Evolutionary conservation across 2,329 filamentous ascomycete species (phyloP).

Genomic region (Aspergillus persii): DNA sequence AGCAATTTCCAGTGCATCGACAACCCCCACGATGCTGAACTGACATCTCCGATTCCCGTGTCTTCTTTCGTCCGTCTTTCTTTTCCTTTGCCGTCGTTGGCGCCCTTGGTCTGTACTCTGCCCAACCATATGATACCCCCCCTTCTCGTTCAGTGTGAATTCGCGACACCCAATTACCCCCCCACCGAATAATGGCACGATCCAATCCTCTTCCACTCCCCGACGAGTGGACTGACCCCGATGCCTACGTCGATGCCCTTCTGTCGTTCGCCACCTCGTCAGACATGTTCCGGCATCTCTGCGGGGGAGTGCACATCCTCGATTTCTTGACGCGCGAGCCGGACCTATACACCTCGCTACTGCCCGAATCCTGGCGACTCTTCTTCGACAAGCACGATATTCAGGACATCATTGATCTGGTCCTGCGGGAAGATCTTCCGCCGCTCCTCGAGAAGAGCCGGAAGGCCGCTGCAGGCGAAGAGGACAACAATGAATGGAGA

Average conservation of each 20-base stretch:
- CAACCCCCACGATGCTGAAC: neutral
- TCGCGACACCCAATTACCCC: neutral
- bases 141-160: neutral
- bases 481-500: constrained; percentile 39
- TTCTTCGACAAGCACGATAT: constrained; percentile 72
- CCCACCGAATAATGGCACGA: constrained; percentile 42
- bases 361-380: constrained; percentile 76
- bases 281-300: constrained; percentile 79
- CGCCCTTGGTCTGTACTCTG: neutral
- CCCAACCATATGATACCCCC: neutral
- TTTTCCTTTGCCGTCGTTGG: neutral
- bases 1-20: neutral
- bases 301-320: constrained; percentile 92
- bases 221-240: constrained; percentile 65
- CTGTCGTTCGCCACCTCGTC: constrained; percentile 73
- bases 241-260: constrained; percentile 76
- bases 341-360: constrained; percentile 72
- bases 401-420: constrained; percentile 73
- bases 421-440: constrained; percentile 73
- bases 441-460: constrained; percentile 28
- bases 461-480: constrained; percentile 8
- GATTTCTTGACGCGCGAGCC: constrained; percentile 90
- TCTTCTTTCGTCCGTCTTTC: neutral
- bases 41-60: neutral
- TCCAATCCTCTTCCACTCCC: constrained; percentile 64